Evolutionary conservation across 345 rosid genomes (phyloP).

Genomic region (Capsella bursapastoris): DNA sequence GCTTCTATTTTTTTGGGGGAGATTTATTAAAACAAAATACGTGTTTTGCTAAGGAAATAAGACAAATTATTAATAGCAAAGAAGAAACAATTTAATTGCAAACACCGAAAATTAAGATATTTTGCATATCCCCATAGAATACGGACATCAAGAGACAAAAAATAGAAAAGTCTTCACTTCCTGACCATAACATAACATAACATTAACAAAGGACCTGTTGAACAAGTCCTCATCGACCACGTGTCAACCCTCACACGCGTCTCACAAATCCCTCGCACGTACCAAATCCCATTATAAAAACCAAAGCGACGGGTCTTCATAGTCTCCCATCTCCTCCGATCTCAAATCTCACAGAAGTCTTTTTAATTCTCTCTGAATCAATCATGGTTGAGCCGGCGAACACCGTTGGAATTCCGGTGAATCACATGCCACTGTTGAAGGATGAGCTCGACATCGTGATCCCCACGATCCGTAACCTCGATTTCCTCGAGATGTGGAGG

Average conservation of each 20-base stretch:
- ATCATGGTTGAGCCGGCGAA: conserved; percentile 61
- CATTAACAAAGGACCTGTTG: conserved; percentile 17
- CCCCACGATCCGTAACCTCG: conserved; percentile 93
- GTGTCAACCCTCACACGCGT: conserved; percentile 30
- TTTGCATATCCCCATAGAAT: conserved; percentile 10
- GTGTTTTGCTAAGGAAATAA: not conserved
- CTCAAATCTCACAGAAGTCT: conserved; percentile 10
- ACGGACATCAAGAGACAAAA: conserved; percentile 35
- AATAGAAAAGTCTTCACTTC: conserved; percentile 42
- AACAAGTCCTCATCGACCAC: conserved; percentile 22
- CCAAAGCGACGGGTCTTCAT: conserved; percentile 5
- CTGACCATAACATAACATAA: conserved; percentile 27
- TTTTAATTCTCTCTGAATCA: conserved; percentile 5
- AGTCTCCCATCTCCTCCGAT: conserved; percentile 26
- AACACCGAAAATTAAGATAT: conserved; percentile 1
- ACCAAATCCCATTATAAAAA: conserved; percentile 31
- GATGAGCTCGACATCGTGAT: conserved; percentile 95
- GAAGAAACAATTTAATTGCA: not conserved
- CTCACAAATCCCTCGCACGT: conserved; percentile 19
- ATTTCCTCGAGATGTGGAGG: conserved; percentile 99
- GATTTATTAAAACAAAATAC: not conserved
- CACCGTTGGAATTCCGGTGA: conserved; percentile 46
- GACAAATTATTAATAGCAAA: not conserved
- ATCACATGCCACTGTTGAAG: conserved; percentile 53
- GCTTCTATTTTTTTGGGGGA: not conserved